Evolutionary conservation across 1,139 yeast species (phyloP).

Genomic region (Protomyces pachydermus): DNA sequence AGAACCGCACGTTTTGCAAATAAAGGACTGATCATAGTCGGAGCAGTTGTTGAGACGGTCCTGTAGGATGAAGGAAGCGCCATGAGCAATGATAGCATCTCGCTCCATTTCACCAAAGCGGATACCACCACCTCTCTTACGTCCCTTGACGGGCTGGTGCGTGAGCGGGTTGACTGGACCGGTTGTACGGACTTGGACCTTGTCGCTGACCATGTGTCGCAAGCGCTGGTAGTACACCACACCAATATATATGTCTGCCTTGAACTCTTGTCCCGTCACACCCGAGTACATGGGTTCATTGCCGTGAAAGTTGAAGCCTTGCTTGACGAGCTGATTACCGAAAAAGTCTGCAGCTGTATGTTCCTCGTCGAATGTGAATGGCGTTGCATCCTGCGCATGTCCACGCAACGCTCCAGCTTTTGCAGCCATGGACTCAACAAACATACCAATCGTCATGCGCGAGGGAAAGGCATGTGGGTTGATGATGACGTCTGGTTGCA

Average conservation of each 20-base stretch:
- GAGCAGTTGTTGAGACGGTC: constrained; percentile 93
- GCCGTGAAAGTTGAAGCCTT: constrained; percentile 97
- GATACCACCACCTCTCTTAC: constrained; percentile 98
- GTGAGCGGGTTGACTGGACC: constrained; percentile 97
- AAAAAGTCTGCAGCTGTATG: constrained; percentile 97
- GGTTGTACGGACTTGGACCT: constrained; percentile 97
- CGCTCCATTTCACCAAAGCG: constrained; percentile 99
- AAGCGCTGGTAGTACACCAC: constrained; percentile 96
- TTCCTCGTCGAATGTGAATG: constrained; percentile 64
- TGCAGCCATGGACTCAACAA: constrained; percentile 95
- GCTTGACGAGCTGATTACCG: constrained; percentile 79
- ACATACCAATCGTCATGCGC: constrained; percentile 99
- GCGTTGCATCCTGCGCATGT: constrained; percentile 94
- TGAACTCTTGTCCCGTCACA: constrained; percentile 93
- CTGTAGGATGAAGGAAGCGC: constrained; percentile 92
- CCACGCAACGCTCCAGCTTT: constrained; percentile 98
- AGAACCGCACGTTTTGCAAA: constrained; percentile 93
- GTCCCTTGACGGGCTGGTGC: constrained; percentile 99
- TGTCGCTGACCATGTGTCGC: constrained; percentile 99
- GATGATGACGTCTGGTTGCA: constrained; percentile 94
- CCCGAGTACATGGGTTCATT: constrained; percentile 99
- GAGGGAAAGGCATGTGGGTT: constrained; percentile 99
- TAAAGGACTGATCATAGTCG: constrained; percentile 84
- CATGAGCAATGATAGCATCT: constrained; percentile 98
- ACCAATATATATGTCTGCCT: constrained; percentile 94